These are phyloP conservation scores for Cyclostephanos tholiformis DNA, from an alignment of 108 stramenopile species.

Conservation along the genomic window DNA sequence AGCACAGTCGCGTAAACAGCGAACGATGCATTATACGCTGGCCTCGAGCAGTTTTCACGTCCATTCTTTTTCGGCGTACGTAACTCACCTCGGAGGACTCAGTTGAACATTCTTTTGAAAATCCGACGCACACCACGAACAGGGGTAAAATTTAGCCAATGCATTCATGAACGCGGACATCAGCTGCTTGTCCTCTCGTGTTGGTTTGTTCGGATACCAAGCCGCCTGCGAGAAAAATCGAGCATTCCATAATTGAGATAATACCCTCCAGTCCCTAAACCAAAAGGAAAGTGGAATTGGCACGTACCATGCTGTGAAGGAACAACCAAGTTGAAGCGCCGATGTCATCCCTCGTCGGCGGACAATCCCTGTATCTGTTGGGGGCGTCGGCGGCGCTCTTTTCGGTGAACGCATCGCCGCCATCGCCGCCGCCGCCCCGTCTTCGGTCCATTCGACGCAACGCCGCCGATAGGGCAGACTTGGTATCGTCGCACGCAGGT, in stretches of 20 bases:
- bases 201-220: conserved; percentile 87
- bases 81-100: conserved; percentile 61
- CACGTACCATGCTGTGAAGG: conserved; percentile 78
- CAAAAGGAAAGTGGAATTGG: not conserved
- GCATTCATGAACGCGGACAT: conserved; percentile 71
- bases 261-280: not conserved
- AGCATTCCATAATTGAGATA: not conserved
- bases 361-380: conserved; percentile 55
- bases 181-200: conserved; percentile 52
- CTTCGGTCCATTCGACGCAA: conserved; percentile 41
- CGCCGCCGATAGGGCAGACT: conserved; percentile 55
- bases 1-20: not conserved
- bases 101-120: conserved; percentile 73
- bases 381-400: not conserved
- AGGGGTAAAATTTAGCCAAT: conserved; percentile 84
- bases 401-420: conserved; percentile 9
- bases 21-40: not conserved
- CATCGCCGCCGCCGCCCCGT: conserved; percentile 1
- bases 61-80: not conserved
- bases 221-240: conserved; percentile 56
- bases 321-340: conserved; percentile 80
- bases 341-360: conserved; percentile 67
- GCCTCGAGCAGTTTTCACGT: not conserved
- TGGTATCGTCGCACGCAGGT: conserved; percentile 84
- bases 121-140: conserved; percentile 79